Evolutionary conservation across 192 early-diverging fungal genomes (phyloP), one percentile per base, ranked within the genome.

Genomic region (Umbelopsis vinacea): DNA sequence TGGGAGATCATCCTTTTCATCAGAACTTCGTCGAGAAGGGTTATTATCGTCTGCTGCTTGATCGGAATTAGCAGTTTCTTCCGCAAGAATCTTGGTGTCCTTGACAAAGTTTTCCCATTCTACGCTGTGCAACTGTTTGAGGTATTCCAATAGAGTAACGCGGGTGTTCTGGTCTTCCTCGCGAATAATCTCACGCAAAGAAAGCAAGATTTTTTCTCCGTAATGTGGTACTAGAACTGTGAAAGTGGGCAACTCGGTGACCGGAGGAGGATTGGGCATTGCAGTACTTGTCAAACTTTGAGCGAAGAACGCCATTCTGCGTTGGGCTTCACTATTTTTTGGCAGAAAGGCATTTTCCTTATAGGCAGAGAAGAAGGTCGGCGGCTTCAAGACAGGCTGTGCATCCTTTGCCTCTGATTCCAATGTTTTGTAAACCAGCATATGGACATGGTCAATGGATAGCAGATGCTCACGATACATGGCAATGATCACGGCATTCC

Each of bases 61-160:
- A 14, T 24, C 52, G 19, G 66, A 35, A 22, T 66, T 33, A 4
- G 72, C 48, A 45, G 45, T 52, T 70, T 90, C 89, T 76, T 89
- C 86, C 12, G 85, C 86, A 72, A 90, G 67, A 26, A 89, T 85
- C 81, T 88, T 91, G 75, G 87, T 89, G 47, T 92, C 90, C 79
- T 88, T 86, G 71, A 90, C 91, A 84, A 92, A 92, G 78, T 92
- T 90, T 46, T 90, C 86, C 91, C 91, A 92, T 76, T 92, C 91
- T 37, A 82, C 84, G 7, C 82, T 79, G 55, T 90, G 89, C 48
- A 90, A 78, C 3, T 85, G 83, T 72, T 91, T 88, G 50, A 88
- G 80, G 46, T 89, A 91, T 75, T 91, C 90, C 46, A 91, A 79
- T 26, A 91, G 74, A 19, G 90, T 91, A 29, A 91, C 82, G 11